Evolutionary conservation across 257 asterid genomes (phyloP).

Genomic region (Jacaranda mimosifolia): DNA sequence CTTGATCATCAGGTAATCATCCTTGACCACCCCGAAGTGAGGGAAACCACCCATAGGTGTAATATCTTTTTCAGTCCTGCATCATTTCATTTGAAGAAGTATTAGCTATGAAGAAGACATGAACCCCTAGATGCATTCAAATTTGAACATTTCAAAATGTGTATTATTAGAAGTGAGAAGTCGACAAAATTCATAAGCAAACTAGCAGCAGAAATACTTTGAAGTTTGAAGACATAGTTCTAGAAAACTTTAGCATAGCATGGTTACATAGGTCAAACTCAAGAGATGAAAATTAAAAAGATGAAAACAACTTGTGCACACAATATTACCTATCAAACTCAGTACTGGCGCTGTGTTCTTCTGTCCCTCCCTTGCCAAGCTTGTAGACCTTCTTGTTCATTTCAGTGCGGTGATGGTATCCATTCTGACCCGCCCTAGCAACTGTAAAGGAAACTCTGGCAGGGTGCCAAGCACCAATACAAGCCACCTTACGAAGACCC

Average conservation of each 20-base stretch:
- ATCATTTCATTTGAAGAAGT: background rate
- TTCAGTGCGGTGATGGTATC: constrained; percentile 72
- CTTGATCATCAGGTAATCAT: constrained; percentile 59
- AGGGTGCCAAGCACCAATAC: constrained; percentile 78
- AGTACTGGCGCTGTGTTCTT: constrained; percentile 56
- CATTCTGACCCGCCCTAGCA: constrained; percentile 74
- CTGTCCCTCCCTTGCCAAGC: constrained; percentile 65
- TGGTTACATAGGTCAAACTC: too few species aligned
- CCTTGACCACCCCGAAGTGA: constrained; percentile 65
- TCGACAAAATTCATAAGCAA: background rate
- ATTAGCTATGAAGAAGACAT: background rate
- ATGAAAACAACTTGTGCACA: background rate
- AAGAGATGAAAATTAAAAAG: background rate
- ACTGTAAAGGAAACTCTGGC: constrained; percentile 70
- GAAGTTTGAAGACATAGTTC: background rate
- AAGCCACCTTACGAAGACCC: constrained; percentile 74
- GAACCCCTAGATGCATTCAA: background rate
- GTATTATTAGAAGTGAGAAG: background rate
- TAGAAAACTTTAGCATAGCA: background rate
- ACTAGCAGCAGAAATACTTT: background rate
- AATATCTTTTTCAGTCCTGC: constrained; percentile 63
- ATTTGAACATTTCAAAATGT: background rate
- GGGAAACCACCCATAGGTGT: constrained; percentile 70
- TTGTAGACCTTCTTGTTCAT: constrained; percentile 70
- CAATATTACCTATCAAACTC: constrained; percentile 58